A percentile compares a stretch with the other conserved stretches of the same genome.
These are phyloP conservation scores for Graphilbum sp. DNA, from an alignment of 2,329 filamentous ascomycete species.

Conservation along the genomic window DNA sequence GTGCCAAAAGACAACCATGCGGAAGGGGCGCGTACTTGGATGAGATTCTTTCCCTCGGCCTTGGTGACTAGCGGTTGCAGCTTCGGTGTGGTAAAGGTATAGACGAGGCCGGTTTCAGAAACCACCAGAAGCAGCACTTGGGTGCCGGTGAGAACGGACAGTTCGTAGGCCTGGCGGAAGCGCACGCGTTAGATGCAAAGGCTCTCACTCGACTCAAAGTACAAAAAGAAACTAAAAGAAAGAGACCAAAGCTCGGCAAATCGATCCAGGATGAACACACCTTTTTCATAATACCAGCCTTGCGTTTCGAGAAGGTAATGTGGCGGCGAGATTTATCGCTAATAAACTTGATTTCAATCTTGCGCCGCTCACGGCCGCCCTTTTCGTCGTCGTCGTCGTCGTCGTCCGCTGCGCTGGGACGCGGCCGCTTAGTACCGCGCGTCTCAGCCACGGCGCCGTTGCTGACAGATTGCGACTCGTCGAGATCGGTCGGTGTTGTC, in stretches of 20 bases:
- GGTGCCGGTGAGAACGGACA: slow-evolving; percentile 93
- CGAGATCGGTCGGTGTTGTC: slow-evolving; percentile 56
- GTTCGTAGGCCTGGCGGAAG: slow-evolving; percentile 75
- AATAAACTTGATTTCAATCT: slow-evolving; percentile 99
- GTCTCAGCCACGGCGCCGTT: slow-evolving; percentile 54
- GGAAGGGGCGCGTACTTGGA: no score
- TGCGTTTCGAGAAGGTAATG: slow-evolving; percentile 99
- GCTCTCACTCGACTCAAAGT: no score
- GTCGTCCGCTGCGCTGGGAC: slow-evolving; percentile 71
- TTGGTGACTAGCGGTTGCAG: slow-evolving; percentile 96
- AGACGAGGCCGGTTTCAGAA: slow-evolving; percentile 91
- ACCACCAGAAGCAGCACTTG: slow-evolving; percentile 94
- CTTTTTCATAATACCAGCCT: slow-evolving; percentile 99
- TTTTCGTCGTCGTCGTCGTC: slow-evolving; percentile 98
- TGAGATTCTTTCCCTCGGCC: slow-evolving; percentile 96
- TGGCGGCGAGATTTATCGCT: slow-evolving; percentile 98
- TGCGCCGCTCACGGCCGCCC: slow-evolving; percentile 90
- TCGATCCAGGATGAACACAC: slow-evolving; percentile 34
- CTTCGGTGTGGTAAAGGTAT: slow-evolving; percentile 97
- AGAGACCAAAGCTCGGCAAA: not conserved
- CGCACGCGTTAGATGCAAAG: not conserved
- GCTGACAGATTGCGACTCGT: slow-evolving; percentile 54
- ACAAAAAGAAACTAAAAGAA: not conserved
- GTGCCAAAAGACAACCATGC: slow-evolving; percentile 13
- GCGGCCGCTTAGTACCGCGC: slow-evolving; percentile 80